phyloP scores from a whole-genome alignment of 352 stramenopile species.

The Pythium apleroticum region DNA sequence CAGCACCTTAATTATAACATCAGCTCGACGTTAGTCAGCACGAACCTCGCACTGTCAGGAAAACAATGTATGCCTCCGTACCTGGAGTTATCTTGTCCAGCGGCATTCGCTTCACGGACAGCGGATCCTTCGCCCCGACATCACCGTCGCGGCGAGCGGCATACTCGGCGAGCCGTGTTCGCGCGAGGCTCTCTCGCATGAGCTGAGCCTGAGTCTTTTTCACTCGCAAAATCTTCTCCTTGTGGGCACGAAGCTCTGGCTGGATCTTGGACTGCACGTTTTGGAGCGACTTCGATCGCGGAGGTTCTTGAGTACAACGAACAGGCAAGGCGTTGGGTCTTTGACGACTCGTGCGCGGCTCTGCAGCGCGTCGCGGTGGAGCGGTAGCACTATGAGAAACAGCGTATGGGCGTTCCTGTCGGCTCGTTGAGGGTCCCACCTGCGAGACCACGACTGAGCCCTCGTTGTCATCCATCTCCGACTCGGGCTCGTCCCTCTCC shows the following conservation, averaged over 20 bases:
- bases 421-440: not conserved
- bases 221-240: constrained; percentile 64
- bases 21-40: not conserved
- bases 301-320: not conserved
- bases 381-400: not conserved
- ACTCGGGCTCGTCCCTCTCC: not conserved
- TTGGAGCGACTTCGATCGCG: constrained; percentile 28
- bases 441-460: not conserved
- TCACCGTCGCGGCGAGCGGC: constrained; percentile 34
- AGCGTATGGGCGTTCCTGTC: not conserved
- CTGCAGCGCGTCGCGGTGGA: not conserved
- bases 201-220: constrained; percentile 78
- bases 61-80: constrained; percentile 16
- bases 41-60: not conserved
- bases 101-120: constrained; percentile 35
- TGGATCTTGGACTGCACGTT: constrained; percentile 67
- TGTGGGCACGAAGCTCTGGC: constrained; percentile 46
- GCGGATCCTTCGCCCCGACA: not conserved
- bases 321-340: not conserved
- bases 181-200: constrained; percentile 67
- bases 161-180: constrained; percentile 57
- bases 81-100: constrained; percentile 57
- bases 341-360: not conserved
- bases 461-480: not conserved
- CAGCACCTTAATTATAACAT: constrained; percentile 39